A percentile compares a stretch with the other conserved stretches of the same genome.
phyloP scores from a whole-genome alignment of 345 rosid species.

The Bretschneidera sinensis region DNA sequence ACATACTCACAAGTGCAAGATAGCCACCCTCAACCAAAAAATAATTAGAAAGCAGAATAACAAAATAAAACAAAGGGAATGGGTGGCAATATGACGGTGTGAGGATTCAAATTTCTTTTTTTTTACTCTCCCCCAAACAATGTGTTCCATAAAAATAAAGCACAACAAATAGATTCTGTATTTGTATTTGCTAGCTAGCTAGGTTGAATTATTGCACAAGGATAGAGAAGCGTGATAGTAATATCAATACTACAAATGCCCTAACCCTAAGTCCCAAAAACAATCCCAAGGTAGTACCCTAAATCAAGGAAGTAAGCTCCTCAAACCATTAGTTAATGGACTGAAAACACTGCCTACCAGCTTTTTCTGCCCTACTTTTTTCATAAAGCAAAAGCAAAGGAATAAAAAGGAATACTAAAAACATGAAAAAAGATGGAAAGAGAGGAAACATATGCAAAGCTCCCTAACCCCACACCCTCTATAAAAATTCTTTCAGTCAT shows the following conservation, averaged over 20 bases:
- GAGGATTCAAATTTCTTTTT: too few species aligned
- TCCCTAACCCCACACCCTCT: slow-evolving; percentile 34
- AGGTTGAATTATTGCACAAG: slow-evolving; percentile 18
- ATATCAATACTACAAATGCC: slow-evolving; percentile 7
- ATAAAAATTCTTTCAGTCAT: slow-evolving; percentile 25
- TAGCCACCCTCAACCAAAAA: too few species aligned
- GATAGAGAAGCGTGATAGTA: slow-evolving; percentile 16
- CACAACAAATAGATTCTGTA: slow-evolving; percentile 5
- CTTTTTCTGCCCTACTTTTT: slow-evolving; percentile 47
- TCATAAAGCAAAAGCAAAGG: slow-evolving; percentile 42
- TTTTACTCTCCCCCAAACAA: too few species aligned
- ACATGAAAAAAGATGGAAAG: slow-evolving; percentile 21
- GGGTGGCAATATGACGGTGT: too few species aligned
- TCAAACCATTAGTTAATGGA: slow-evolving; percentile 19
- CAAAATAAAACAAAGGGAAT: too few species aligned
- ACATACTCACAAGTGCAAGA: too few species aligned
- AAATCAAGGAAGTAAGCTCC: slow-evolving; percentile 27
- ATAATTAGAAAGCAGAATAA: too few species aligned
- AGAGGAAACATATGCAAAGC: slow-evolving; percentile 31
- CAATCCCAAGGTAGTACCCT: slow-evolving; percentile 31
- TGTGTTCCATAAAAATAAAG: not conserved
- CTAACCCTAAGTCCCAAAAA: slow-evolving; percentile 11
- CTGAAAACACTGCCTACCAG: slow-evolving; percentile 32
- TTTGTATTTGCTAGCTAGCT: slow-evolving; percentile 9
- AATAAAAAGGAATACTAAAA: slow-evolving; percentile 27